These are phyloP conservation scores for Baorangia bicolor DNA, from an alignment of 768 basidiomycete genomes.

Conservation along the genomic window DNA sequence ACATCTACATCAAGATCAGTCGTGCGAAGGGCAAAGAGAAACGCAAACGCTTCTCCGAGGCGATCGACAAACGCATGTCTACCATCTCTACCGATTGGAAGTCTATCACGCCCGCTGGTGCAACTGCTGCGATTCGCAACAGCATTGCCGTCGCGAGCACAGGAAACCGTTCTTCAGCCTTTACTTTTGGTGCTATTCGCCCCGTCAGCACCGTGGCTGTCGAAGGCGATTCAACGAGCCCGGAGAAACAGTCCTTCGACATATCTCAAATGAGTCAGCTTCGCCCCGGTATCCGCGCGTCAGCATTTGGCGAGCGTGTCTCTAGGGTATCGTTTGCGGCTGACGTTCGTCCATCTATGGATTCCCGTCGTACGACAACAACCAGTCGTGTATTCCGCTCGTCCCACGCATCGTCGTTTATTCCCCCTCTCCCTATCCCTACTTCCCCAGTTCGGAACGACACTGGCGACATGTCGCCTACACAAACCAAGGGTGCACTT, in stretches of 20 bases:
- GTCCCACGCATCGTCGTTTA: conserved; percentile 39
- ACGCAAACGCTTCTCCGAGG: conserved; percentile 59
- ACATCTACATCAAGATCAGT: conserved; percentile 51
- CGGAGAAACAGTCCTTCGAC: conserved; percentile 42
- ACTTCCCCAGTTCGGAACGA: conserved; percentile 23
- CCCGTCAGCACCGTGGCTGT: conserved; percentile 43
- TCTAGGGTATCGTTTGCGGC: conserved; percentile 72
- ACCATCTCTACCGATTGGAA: conserved; percentile 80
- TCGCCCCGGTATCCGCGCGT: conserved; percentile 55
- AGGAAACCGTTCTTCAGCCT: conserved; percentile 43
- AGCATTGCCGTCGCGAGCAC: conserved; percentile 51
- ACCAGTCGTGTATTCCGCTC: conserved; percentile 46
- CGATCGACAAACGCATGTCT: conserved; percentile 80
- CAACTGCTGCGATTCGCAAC: conserved; percentile 68
- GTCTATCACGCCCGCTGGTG: conserved; percentile 65
- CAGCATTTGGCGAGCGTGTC: conserved; percentile 47
- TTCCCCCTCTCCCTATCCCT: conserved; percentile 41
- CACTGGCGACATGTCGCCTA: conserved; percentile 39
- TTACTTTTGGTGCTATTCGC: conserved; percentile 60
- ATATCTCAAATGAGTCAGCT: conserved; percentile 41
- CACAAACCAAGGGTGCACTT: conserved; percentile 42
- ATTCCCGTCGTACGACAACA: conserved; percentile 41
- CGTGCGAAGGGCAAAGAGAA: conserved; percentile 51
- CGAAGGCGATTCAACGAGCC: conserved; percentile 38
- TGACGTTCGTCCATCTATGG: conserved; percentile 48